A percentile compares a stretch with the other conserved stretches of the same genome.
Evolutionary conservation across 805 yeast species (phyloP).

Genomic region (Metschnikowia noctiluminum): DNA sequence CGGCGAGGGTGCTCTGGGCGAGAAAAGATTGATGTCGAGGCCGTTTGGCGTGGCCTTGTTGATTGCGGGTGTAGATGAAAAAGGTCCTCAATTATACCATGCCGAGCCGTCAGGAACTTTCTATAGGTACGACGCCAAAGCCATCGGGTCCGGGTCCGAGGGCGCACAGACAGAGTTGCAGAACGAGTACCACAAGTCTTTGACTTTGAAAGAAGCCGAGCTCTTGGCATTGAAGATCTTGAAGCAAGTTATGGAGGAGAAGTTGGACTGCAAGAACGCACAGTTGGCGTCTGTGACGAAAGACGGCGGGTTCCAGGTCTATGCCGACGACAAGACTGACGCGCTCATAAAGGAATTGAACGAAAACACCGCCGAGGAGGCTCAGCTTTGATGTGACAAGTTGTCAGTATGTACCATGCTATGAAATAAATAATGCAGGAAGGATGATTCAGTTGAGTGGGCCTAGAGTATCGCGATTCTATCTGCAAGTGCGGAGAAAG

Average conservation of each 20-base stretch:
- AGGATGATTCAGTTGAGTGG: background rate
- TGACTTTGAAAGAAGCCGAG: constrained; percentile 92
- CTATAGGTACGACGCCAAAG: constrained; percentile 96
- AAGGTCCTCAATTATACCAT: constrained; percentile 94
- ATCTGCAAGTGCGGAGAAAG: constrained; percentile 12
- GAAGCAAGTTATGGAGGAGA: constrained; percentile 99
- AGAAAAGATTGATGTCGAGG: constrained; percentile 92
- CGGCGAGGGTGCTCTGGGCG: constrained; percentile 97
- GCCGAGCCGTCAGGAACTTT: constrained; percentile 99
- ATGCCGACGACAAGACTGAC: constrained; percentile 78
- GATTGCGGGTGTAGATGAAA: constrained; percentile 93
- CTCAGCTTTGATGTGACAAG: constrained; percentile 4
- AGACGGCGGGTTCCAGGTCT: constrained; percentile 81
- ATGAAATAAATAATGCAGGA: background rate
- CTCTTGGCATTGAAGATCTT: constrained; percentile 79
- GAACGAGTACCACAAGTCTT: constrained; percentile 90
- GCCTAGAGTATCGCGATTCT: constrained; percentile 10
- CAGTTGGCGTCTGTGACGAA: constrained; percentile 92
- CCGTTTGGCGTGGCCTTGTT: constrained; percentile 98
- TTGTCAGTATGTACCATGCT: background rate
- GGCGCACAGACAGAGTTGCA: constrained; percentile 98
- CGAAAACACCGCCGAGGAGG: constrained; percentile 38
- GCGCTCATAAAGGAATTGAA: constrained; percentile 74
- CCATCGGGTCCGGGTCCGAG: constrained; percentile 97
- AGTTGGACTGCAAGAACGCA: constrained; percentile 89